Conservation (phyloP, 2,329 filamentous ascomycete genomes). For the Fusarium tjaetaba region DNA sequence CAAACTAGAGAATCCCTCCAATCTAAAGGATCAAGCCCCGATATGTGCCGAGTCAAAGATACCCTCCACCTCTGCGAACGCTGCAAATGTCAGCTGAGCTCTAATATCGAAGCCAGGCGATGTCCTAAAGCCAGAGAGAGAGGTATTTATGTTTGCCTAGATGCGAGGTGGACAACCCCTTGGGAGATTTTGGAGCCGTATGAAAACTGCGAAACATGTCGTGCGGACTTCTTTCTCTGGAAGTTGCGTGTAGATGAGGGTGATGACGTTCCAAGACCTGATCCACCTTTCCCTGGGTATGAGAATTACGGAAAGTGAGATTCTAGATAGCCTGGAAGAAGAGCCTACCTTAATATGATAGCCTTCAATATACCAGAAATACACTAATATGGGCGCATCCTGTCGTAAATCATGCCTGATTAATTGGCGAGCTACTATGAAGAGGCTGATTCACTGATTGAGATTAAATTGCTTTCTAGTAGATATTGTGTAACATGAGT, state of each 20-base stretch:
- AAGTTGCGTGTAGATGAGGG: neutral
- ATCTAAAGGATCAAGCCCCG: neutral
- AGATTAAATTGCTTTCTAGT: accelerated
- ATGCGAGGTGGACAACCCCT: neutral
- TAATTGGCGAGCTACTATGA: too few relatives aligned
- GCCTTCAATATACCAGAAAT: accelerated
- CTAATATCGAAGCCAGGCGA: neutral
- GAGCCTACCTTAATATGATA: accelerated
- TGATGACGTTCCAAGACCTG: neutral
- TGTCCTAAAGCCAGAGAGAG: neutral
- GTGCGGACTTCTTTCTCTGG: neutral
- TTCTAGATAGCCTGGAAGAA: neutral
- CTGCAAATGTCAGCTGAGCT: neutral
- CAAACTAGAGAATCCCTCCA: neutral
- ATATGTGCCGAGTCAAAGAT: neutral
- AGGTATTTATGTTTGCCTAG: neutral
- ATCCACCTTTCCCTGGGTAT: neutral
- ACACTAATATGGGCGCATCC: accelerated
- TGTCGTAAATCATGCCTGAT: accelerated
- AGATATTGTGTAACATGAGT: neutral
- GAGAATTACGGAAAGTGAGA: neutral
- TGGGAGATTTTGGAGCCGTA: neutral
- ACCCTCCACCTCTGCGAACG: neutral
- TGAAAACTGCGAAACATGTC: neutral
- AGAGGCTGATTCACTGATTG: accelerated